These are phyloP conservation scores for Vitis hybrid DNA, from an alignment of 177 flowering plant genomes.

Conservation along the genomic window DNA sequence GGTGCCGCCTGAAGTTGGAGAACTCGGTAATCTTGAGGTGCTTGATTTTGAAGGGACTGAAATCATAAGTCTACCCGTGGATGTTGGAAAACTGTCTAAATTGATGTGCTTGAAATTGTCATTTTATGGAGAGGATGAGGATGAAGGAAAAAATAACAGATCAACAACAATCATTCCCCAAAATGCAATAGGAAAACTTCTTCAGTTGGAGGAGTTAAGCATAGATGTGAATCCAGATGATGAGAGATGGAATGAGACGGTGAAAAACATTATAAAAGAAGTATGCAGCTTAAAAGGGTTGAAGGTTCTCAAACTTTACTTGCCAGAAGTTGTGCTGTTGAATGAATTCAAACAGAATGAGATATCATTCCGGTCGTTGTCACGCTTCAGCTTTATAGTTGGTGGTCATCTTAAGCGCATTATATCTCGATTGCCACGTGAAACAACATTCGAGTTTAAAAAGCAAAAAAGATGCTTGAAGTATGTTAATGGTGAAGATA, in stretches of 20 bases:
- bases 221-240: slow-evolving; percentile 6
- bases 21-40: slow-evolving; percentile 6
- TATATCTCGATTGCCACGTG: not conserved
- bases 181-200: not conserved
- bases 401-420: not conserved
- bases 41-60: slow-evolving; percentile 15
- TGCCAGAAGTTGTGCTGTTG: not conserved
- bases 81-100: not conserved
- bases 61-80: not conserved
- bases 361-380: not conserved
- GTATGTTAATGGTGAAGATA: slow-evolving; percentile 6
- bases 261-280: not conserved
- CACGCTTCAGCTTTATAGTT: not conserved
- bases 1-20: slow-evolving; percentile 3
- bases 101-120: slow-evolving; percentile 4
- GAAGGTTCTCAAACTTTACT: slow-evolving; percentile 3
- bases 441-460: not conserved
- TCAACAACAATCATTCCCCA: slow-evolving; percentile 2
- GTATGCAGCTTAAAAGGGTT: not conserved
- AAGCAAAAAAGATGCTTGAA: not conserved
- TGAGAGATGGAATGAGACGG: not conserved
- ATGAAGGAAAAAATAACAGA: not conserved
- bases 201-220: slow-evolving; percentile 1
- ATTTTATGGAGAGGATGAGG: not conserved
- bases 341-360: no score